Evolutionary conservation across 2,329 filamentous ascomycete genomes (phyloP).

Genomic region (Aspergillus caelatus): DNA sequence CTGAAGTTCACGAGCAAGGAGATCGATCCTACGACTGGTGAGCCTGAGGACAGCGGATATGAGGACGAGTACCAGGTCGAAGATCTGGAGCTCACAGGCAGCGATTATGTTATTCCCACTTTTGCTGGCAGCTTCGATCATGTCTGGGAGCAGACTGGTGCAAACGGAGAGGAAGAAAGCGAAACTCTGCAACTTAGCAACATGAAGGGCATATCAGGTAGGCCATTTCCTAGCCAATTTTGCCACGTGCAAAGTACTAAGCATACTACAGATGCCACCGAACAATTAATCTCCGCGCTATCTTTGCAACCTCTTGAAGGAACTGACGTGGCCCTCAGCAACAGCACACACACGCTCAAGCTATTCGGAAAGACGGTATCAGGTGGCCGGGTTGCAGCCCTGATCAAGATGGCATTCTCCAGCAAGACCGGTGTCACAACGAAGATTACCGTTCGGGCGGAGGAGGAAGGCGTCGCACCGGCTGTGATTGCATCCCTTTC

Average conservation of each 20-base stretch:
- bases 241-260: conserved; percentile 26
- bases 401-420: conserved; percentile 90
- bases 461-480: conserved; percentile 87
- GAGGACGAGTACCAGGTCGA: conserved; percentile 98
- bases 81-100: conserved; percentile 85
- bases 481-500: conserved; percentile 83
- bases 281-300: conserved; percentile 81
- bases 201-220: conserved; percentile 91
- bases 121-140: conserved; percentile 96
- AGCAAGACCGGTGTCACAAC: conserved; percentile 92
- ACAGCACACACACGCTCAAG: conserved; percentile 91
- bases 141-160: conserved; percentile 90
- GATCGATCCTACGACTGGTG: conserved; percentile 90
- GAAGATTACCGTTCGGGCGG: conserved; percentile 88
- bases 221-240: conserved; percentile 37
- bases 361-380: conserved; percentile 92
- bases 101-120: conserved; percentile 90
- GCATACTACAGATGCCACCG: conserved; percentile 75
- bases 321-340: conserved; percentile 85
- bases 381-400: conserved; percentile 84
- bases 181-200: conserved; percentile 88
- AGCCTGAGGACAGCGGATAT: conserved; percentile 89
- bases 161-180: conserved; percentile 83
- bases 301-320: conserved; percentile 93
- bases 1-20: conserved; percentile 98